Evolutionary conservation across 2,329 filamentous ascomycete genomes (phyloP).

Genomic region (Calonectria pseudoturangicola): DNA sequence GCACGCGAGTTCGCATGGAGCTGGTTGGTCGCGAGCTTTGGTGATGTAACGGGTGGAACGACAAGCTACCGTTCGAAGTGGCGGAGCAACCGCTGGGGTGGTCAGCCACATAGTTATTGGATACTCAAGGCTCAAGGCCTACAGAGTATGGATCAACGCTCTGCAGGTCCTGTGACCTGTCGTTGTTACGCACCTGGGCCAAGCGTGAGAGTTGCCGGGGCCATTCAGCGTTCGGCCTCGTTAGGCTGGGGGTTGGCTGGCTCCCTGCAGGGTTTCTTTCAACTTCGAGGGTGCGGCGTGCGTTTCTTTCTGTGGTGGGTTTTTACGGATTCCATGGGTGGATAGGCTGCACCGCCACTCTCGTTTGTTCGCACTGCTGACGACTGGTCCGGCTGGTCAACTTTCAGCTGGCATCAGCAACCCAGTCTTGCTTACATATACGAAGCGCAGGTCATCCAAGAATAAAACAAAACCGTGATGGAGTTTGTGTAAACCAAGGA

Average conservation of each 20-base stretch:
- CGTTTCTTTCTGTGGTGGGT: slow-evolving; percentile 35
- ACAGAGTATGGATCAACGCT: slow-evolving; percentile 27
- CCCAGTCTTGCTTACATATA: slow-evolving; percentile 24
- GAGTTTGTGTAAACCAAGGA: not conserved
- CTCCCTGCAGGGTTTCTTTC: slow-evolving; percentile 28
- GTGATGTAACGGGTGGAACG: slow-evolving; percentile 24
- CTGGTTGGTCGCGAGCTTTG: slow-evolving; percentile 8
- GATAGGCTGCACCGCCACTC: slow-evolving; percentile 38
- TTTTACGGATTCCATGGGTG: slow-evolving; percentile 24
- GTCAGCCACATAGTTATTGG: slow-evolving; percentile 38
- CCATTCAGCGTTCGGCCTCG: slow-evolving; percentile 17
- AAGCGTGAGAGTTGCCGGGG: slow-evolving; percentile 29
- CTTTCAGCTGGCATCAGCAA: slow-evolving; percentile 26
- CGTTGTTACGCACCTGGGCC: slow-evolving; percentile 21
- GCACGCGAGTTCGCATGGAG: slow-evolving; percentile 3
- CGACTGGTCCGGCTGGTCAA: slow-evolving; percentile 16
- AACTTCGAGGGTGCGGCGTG: slow-evolving; percentile 32
- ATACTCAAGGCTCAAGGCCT: slow-evolving; percentile 6
- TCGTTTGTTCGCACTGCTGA: slow-evolving; percentile 33
- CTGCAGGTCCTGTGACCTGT: slow-evolving; percentile 25
- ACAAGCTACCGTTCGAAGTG: slow-evolving; percentile 25
- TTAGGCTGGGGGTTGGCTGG: slow-evolving; percentile 23
- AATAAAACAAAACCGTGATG: slow-evolving; percentile 5
- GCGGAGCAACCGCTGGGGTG: slow-evolving; percentile 35
- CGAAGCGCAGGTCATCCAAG: slow-evolving; percentile 21